Base-by-base conservation (phyloP, 495 filamentous ascomycete genomes). In the Penicillium goetzii region DNA sequence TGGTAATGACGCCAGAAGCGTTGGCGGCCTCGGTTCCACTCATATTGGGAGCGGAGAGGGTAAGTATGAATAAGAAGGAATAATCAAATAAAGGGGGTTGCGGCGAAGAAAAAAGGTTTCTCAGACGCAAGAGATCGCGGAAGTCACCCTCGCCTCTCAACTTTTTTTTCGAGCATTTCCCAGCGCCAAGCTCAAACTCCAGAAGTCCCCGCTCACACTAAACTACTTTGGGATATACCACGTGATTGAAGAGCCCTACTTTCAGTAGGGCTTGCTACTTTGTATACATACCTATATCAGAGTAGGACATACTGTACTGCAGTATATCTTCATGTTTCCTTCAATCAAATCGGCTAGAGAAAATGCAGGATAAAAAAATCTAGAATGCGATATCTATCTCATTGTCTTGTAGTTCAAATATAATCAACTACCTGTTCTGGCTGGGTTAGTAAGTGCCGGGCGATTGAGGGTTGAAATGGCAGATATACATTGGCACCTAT, bases 91-190 rank as follows among this genome's bases (percentile, higher is more conserved):
- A 14, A 23, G 60, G 59, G 36, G 51, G 59, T 60, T 53, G 61
- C 28, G 33, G 52, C 51, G 59, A 54, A 61, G 50, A 70, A 40
- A 25, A 25, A 61, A 67, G 62, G 41, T 56, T 41, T 49, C 54
- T 28, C 45, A 64, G 60, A 66, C 59, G 63, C 68, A 72, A 70
- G 64, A 57, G 38, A 57, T 54, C 47, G 59, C 57, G 58, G 55
- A 41, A 62, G 63, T 58, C 52, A 60, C 25, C 51, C 34, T 62
- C 65, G 34, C 60, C 52, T 55, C 60, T 59, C 52, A 45, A 69
- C 65, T 69, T 75, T 74, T 77, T 79, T 80, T 77, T 70, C 65
- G 30, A 68, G 47, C 60, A 60, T 60, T 53, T 55, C 49, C 32
- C 47, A 52, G 60, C 64, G 69, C 71, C 71, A 72, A 75, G 73